phyloP scores from a whole-genome alignment of 2,329 filamentous ascomycete species.

The Nectriaceae sp. region DNA sequence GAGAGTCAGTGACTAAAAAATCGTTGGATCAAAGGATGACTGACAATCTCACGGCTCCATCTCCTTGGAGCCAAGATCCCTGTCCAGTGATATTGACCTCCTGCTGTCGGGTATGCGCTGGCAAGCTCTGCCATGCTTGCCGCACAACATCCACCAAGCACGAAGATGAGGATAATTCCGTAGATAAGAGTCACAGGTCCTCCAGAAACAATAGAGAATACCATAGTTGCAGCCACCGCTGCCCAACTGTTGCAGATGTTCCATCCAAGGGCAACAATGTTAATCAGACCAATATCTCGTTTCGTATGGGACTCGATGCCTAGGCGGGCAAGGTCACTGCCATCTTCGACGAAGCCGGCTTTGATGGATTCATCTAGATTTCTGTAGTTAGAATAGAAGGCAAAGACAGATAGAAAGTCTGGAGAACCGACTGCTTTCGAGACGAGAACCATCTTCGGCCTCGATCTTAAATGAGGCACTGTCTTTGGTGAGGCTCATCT shows the following conservation, averaged over 20 bases:
- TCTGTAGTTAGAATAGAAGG: not conserved
- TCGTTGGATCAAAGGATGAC: not conserved
- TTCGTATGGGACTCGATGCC: slow-evolving; percentile 8
- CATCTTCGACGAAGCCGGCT: slow-evolving; percentile 6
- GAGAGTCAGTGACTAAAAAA: not conserved
- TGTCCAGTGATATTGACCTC: slow-evolving; percentile 41
- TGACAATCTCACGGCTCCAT: slow-evolving; percentile 15
- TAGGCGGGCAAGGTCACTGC: slow-evolving; percentile 8
- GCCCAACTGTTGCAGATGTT: slow-evolving; percentile 18
- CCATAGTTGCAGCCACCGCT: slow-evolving; percentile 22
- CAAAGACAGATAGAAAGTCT: not conserved
- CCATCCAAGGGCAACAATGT: slow-evolving; percentile 13
- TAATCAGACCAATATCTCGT: slow-evolving; percentile 12
- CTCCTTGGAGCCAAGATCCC: slow-evolving; percentile 29
- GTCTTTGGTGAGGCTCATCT: not conserved
- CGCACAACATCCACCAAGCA: slow-evolving; percentile 11
- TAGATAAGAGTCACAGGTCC: slow-evolving; percentile 11
- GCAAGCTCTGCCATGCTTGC: slow-evolving; percentile 13
- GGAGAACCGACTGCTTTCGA: slow-evolving; percentile 9
- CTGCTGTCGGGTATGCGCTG: slow-evolving; percentile 14
- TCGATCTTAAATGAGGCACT: not conserved
- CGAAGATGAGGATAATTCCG: slow-evolving; percentile 9
- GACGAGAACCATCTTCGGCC: not conserved
- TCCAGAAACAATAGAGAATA: slow-evolving; percentile 10
- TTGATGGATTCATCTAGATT: slow-evolving; percentile 10